phyloP scores from a whole-genome alignment of 2,329 filamentous ascomycete genomes.

The Diaporthe citrichinensis region DNA sequence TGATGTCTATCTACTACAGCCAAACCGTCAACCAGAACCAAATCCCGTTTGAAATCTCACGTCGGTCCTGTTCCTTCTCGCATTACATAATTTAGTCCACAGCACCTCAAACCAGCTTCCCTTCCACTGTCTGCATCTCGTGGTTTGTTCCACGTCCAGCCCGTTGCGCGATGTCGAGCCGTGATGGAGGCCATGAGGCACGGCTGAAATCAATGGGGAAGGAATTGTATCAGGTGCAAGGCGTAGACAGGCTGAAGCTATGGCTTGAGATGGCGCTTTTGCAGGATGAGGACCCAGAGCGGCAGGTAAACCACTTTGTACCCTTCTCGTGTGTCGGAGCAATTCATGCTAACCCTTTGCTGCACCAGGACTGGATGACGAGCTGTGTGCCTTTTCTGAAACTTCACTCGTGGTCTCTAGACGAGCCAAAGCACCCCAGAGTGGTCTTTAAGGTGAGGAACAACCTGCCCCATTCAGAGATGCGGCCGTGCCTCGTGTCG shows the following conservation, averaged over 20 bases:
- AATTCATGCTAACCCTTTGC: neutral
- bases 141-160: neutral
- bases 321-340: neutral
- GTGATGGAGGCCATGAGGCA: neutral
- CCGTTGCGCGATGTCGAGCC: conserved; percentile 14
- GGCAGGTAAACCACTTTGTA: conserved; percentile 32
- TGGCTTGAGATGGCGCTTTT: conserved; percentile 26
- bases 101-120: no score
- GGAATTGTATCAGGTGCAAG: conserved; percentile 24
- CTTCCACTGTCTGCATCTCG: neutral
- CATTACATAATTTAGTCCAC: no score
- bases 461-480: neutral
- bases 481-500: neutral
- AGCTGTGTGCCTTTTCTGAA: conserved; percentile 26
- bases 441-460: conserved; percentile 25
- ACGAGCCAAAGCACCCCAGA: conserved; percentile 38
- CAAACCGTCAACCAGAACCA: neutral
- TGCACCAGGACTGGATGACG: conserved; percentile 35
- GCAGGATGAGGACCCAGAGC: conserved; percentile 31
- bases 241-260: conserved; percentile 41
- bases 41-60: neutral
- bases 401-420: conserved; percentile 39
- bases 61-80: neutral
- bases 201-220: conserved; percentile 2
- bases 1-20: neutral